Base-by-base conservation (phyloP, 768 basidiomycete species). In the Lepiota brunneoincarnata region DNA sequence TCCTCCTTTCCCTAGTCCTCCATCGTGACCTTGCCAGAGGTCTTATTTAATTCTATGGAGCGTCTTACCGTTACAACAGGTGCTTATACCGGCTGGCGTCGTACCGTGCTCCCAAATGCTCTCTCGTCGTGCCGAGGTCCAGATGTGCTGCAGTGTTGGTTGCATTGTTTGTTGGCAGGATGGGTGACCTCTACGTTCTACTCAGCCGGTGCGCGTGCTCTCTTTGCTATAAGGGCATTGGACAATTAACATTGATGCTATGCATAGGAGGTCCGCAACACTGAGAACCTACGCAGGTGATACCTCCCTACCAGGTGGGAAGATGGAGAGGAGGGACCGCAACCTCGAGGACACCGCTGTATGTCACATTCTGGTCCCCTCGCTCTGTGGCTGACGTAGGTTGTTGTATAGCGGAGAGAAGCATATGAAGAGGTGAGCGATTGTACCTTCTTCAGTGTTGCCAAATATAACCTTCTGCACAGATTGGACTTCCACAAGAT, bases 221-320 rank as follows among this genome's bases (percentile, higher is more conserved):
- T 14, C 39, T 34, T n/a, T 23, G 14, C 28, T 43, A 17, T 44
- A 37, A 20, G 39, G 7, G 12, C 3, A 52, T 24, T 20, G 26
- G n/a, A n/a, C n/a, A n/a, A n/a, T n/a, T 46, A 39, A 26, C 14
- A 28, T 20, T 36, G 17, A n/a, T 57, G 26, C 43, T 34, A 10
- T 15, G 34, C 24, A n/a, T 39, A 95, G 93, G 57, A 84, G 93
- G 2, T 84, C 92, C 1, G 76, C 86, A 0, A 80, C 80, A 2
- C 71, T 96, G 60, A 75, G 83, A 35, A 78, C 86, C 7, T 96
- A 89, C 61, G 89, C 93, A 0, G 91, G 91, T 0, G 93, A 95
- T 65, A 96, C 93, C 0, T 88, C 91, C 1, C 70, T 96, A 4
- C 93, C 93, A 0, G 93, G 93, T 5, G 93, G 93, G 0, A 91